Evolutionary conservation across 108 stramenopile genomes (phyloP).

Genomic region (Cylindrotheca closterium): DNA sequence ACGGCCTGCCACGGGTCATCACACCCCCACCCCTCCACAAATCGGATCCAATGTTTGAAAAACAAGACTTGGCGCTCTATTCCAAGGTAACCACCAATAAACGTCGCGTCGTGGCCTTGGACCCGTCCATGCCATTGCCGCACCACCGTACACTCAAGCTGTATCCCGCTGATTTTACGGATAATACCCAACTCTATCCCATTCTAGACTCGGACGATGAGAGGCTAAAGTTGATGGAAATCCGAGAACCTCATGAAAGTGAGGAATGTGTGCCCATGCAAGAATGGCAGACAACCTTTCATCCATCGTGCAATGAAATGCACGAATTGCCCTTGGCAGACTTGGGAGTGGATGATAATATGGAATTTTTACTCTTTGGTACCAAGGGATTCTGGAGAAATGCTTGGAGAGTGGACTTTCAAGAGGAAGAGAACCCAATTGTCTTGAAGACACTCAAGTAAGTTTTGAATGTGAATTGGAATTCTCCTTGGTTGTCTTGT

Average conservation of each 20-base stretch:
- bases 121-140: not conserved
- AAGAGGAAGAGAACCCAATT: conserved; percentile 36
- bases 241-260: conserved; percentile 38
- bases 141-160: conserved; percentile 18
- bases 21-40: conserved; percentile 1
- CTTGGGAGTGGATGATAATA: conserved; percentile 25
- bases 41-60: conserved; percentile 3
- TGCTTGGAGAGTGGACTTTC: conserved; percentile 62
- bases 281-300: conserved; percentile 75
- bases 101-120: conserved; percentile 24
- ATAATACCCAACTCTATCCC: conserved; percentile 67
- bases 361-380: conserved; percentile 53
- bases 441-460: conserved; percentile 68
- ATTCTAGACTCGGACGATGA: conserved; percentile 58
- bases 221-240: conserved; percentile 50
- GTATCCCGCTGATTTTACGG: conserved; percentile 57
- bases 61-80: conserved; percentile 19
- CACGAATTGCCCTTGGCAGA: conserved; percentile 44
- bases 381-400: conserved; percentile 72
- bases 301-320: conserved; percentile 68
- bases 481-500: not conserved
- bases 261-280: conserved; percentile 80
- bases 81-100: not conserved
- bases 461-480: conserved; percentile 18
- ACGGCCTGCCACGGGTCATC: conserved; percentile 4